Conservation (phyloP, 2,329 filamentous ascomycete species). For the Aspergillus fischeri region DNA sequence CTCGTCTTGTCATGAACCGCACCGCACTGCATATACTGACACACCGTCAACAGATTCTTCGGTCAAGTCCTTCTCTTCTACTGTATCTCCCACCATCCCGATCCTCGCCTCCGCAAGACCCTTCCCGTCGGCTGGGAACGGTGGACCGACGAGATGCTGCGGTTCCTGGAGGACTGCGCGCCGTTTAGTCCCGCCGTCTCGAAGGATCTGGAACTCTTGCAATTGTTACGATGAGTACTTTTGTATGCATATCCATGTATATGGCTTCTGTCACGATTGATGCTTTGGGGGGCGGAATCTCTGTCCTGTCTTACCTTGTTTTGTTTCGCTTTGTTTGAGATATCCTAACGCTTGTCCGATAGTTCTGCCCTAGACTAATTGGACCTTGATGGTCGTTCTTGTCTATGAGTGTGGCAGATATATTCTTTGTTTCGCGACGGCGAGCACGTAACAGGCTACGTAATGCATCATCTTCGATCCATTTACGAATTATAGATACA, state of each 20-base stretch:
- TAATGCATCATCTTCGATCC: not conserved
- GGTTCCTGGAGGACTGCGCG: conserved; percentile 38
- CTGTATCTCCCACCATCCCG: conserved; percentile 37
- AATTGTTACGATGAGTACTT: conserved; percentile 20
- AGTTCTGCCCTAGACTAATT: not conserved
- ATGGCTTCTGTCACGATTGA: not conserved
- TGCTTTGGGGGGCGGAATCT: not conserved
- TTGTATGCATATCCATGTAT: not conserved
- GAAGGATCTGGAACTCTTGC: conserved; percentile 37
- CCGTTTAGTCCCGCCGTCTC: conserved; percentile 36
- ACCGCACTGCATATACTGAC: not conserved
- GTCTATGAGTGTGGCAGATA: not conserved
- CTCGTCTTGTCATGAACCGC: not conserved
- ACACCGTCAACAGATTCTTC: conserved; percentile 30
- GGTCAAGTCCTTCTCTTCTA: conserved; percentile 42
- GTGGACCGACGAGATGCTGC: conserved; percentile 40
- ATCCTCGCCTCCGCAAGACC: conserved; percentile 30
- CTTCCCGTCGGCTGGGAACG: conserved; percentile 38
- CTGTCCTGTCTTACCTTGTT: not conserved
- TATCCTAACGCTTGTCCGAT: not conserved
- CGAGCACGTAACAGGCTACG: not conserved
- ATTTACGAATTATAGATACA: not conserved
- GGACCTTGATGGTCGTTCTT: not conserved
- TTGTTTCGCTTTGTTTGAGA: not conserved
- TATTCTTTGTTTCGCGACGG: not conserved